Conservation (phyloP, 192 early-diverging fungal genomes). For the Podila clonocystis region DNA sequence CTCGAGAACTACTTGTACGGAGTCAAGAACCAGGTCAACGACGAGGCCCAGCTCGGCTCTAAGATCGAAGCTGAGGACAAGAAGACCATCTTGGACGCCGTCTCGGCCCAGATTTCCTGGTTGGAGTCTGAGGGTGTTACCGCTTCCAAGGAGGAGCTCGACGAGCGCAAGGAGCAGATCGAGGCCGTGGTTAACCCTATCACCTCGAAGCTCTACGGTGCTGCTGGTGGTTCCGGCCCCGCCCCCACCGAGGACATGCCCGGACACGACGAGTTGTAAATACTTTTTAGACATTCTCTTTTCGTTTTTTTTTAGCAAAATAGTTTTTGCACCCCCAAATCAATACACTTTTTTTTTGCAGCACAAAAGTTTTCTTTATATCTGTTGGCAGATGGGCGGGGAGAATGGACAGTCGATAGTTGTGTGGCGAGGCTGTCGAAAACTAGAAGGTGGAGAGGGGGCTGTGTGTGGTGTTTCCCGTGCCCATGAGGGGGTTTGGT, state of each 20-base stretch:
- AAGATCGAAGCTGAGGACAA: conserved; percentile 93
- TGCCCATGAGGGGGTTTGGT: too few relatives aligned
- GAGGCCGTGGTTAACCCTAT: conserved; percentile 96
- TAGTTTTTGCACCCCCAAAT: not conserved
- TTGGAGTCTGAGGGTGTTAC: conserved; percentile 81
- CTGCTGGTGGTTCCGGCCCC: conserved; percentile 63
- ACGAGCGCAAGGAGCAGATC: conserved; percentile 94
- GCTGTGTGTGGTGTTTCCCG: too few relatives aligned
- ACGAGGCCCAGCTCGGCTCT: conserved; percentile 85
- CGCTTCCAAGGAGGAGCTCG: conserved; percentile 97
- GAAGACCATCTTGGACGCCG: conserved; percentile 81
- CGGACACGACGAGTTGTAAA: conserved; percentile 77
- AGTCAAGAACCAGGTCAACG: conserved; percentile 88
- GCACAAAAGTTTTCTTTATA: too few relatives aligned
- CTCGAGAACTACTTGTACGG: conserved; percentile 94
- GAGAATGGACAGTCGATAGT: too few relatives aligned
- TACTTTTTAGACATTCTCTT: conserved; percentile 11
- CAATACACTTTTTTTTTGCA: too few relatives aligned
- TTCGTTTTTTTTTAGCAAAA: conserved; percentile 10
- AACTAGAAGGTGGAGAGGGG: too few relatives aligned
- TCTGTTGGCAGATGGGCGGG: too few relatives aligned
- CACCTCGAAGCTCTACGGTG: conserved; percentile 87
- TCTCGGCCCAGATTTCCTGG: conserved; percentile 79
- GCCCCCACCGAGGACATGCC: conserved; percentile 68
- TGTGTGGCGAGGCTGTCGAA: too few relatives aligned